These are phyloP conservation scores for Emydomyces testavorans DNA, from an alignment of 2,329 filamentous ascomycete species.

Conservation along the genomic window DNA sequence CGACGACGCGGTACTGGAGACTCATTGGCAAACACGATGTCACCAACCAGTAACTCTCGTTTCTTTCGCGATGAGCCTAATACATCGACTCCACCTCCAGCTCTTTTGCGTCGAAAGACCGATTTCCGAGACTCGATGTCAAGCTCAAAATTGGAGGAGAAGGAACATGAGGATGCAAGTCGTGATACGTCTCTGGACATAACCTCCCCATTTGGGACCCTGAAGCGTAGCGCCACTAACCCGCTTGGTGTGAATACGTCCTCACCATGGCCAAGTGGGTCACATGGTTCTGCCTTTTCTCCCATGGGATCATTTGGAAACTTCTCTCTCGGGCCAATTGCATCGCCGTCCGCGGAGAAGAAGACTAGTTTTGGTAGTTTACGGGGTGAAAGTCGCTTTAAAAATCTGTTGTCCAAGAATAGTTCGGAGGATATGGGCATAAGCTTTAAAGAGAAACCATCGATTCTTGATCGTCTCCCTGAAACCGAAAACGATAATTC, in stretches of 20 bases:
- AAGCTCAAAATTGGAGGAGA: conserved; percentile 38
- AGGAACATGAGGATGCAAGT: conserved; percentile 33
- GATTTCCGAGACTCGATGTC: conserved; percentile 45
- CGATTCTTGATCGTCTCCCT: conserved; percentile 42
- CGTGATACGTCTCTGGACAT: conserved; percentile 33
- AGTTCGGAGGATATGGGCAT: conserved; percentile 52
- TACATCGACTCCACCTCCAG: conserved; percentile 49
- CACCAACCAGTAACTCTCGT: conserved; percentile 37
- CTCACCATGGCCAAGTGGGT: conserved; percentile 48
- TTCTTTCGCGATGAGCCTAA: conserved; percentile 42
- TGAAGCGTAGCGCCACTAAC: conserved; percentile 47
- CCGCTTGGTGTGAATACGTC: conserved; percentile 33
- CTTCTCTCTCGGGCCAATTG: conserved; percentile 55
- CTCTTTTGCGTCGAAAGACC: conserved; percentile 50
- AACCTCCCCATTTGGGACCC: conserved; percentile 40
- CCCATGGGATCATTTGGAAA: conserved; percentile 81
- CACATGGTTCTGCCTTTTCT: conserved; percentile 50
- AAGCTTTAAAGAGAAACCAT: conserved; percentile 45
- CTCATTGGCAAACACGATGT: conserved; percentile 44
- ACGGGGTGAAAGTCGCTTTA: conserved; percentile 70
- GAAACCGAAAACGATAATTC: conserved; percentile 40
- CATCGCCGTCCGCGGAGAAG: conserved; percentile 55
- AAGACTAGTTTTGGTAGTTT: conserved; percentile 54
- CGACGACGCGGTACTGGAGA: conserved; percentile 79
- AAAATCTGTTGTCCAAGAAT: conserved; percentile 71